Conservation (phyloP, 1,284 basidiomycete genomes). For the Ustilago hordei region DNA sequence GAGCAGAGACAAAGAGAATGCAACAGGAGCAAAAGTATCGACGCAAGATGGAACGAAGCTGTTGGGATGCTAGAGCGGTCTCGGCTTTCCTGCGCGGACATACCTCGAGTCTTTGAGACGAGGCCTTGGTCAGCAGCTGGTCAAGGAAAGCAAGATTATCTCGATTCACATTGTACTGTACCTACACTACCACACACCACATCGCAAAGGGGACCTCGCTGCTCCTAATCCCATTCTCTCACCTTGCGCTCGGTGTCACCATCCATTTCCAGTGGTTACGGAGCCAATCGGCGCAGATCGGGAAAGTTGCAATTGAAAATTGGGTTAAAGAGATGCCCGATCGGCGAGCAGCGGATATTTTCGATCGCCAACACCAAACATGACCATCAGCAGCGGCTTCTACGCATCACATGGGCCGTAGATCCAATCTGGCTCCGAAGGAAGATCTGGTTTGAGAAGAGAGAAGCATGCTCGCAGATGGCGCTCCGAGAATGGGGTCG, state of each 20-base stretch:
- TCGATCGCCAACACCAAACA: background rate
- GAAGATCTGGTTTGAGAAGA: background rate
- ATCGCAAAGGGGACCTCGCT: background rate
- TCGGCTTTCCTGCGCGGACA: constrained; percentile 42
- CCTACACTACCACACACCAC: background rate
- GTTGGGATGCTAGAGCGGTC: constrained; percentile 38
- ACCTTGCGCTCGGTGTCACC: too few species aligned
- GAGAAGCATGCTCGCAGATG: background rate
- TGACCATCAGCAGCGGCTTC: background rate
- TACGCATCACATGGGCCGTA: background rate
- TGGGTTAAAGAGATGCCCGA: background rate
- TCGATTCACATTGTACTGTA: background rate
- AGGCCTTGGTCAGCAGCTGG: background rate
- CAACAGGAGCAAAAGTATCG: constrained; percentile 25
- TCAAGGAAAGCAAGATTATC: background rate
- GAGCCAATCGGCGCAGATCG: constrained; percentile 3
- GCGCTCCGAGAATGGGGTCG: background rate
- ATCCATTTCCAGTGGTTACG: too few species aligned
- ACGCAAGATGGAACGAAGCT: constrained; percentile 26
- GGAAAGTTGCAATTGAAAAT: background rate
- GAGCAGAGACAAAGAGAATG: constrained; percentile 10
- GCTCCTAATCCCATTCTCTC: too few species aligned
- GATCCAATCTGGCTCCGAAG: background rate
- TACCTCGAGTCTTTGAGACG: constrained; percentile 5
- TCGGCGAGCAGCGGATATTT: background rate